Evolutionary conservation across 495 filamentous ascomycete species (phyloP).

Genomic region (Hypoxylon rickii): DNA sequence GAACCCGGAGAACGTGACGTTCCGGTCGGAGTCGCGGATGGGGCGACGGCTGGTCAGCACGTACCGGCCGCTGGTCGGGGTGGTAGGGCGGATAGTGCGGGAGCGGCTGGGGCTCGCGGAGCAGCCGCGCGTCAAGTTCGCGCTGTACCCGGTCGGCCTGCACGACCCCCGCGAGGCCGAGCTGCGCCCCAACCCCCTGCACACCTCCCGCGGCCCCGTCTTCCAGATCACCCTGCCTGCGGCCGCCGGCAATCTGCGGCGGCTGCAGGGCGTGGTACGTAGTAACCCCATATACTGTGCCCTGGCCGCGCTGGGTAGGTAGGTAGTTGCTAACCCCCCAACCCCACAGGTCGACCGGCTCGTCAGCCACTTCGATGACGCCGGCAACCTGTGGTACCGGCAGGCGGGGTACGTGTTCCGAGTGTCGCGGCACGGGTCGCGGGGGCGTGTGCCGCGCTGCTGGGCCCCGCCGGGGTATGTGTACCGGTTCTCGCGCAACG

Average conservation of each 20-base stretch:
- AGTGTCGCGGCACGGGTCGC: not conserved
- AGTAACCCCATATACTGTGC: too few relatives aligned
- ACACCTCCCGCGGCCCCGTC: not conserved
- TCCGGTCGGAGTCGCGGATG: not conserved
- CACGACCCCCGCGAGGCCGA: not conserved
- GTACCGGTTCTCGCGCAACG: not conserved
- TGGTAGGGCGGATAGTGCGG: not conserved
- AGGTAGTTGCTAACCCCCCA: too few relatives aligned
- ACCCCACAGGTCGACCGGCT: too few relatives aligned
- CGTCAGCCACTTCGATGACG: not conserved
- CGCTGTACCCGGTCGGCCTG: slow-evolving; percentile 7
- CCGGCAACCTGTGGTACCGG: slow-evolving; percentile 13
- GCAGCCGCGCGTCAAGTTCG: slow-evolving; percentile 17
- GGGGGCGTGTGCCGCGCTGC: not conserved
- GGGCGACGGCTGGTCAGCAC: not conserved
- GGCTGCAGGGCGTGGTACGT: not conserved
- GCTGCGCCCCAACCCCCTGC: not conserved
- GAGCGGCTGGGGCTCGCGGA: not conserved
- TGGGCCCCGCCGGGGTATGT: slow-evolving; percentile 12
- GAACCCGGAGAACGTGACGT: not conserved
- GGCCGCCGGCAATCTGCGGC: not conserved
- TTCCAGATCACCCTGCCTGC: slow-evolving; percentile 18
- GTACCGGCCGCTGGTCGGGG: slow-evolving; percentile 11
- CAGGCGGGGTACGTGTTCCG: slow-evolving; percentile 21
- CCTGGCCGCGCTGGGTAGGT: too few relatives aligned